Percentiles rank a stretch among this genome's conserved stretches.
These are phyloP conservation scores for Peronospora destructor DNA, from an alignment of 352 stramenopile species.

Conservation along the genomic window DNA sequence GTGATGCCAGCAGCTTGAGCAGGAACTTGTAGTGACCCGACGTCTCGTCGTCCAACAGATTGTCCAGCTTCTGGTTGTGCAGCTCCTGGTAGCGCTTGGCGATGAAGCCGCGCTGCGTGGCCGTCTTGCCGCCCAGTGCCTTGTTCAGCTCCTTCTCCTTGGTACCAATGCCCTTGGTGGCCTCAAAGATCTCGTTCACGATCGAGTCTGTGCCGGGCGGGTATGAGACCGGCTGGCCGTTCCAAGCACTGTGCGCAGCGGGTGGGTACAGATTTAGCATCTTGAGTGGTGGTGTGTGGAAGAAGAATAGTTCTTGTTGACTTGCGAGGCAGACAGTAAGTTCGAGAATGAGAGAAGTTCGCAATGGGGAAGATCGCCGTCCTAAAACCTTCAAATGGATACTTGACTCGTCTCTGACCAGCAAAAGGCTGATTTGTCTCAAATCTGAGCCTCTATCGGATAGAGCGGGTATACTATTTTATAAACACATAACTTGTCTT, in stretches of 20 bases:
- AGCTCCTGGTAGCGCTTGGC: slow-evolving; percentile 65
- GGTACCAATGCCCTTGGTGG: slow-evolving; percentile 62
- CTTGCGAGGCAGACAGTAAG: neutral
- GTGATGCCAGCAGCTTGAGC: slow-evolving; percentile 39
- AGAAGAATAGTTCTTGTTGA: neutral
- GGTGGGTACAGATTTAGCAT: slow-evolving; percentile 74
- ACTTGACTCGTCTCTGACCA: too few species aligned
- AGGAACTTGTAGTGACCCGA: slow-evolving; percentile 63
- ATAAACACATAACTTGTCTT: too few species aligned
- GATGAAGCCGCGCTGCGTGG: slow-evolving; percentile 58
- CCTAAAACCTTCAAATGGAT: too few species aligned
- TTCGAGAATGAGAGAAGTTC: neutral
- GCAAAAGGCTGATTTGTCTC: too few species aligned
- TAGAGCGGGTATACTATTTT: too few species aligned
- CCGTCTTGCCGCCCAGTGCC: slow-evolving; percentile 54
- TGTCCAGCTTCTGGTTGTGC: slow-evolving; percentile 49
- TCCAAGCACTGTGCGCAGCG: slow-evolving; percentile 56
- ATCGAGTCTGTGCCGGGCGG: slow-evolving; percentile 45
- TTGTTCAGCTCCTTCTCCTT: slow-evolving; percentile 53
- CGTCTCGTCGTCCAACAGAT: slow-evolving; percentile 54
- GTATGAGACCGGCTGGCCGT: slow-evolving; percentile 38
- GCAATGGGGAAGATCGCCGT: neutral
- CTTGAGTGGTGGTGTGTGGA: too few species aligned
- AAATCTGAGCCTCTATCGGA: too few species aligned
- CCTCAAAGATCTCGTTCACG: slow-evolving; percentile 55